phyloP scores from a whole-genome alignment of 140 eudicot species.

The Erigeron philadelphicus region DNA sequence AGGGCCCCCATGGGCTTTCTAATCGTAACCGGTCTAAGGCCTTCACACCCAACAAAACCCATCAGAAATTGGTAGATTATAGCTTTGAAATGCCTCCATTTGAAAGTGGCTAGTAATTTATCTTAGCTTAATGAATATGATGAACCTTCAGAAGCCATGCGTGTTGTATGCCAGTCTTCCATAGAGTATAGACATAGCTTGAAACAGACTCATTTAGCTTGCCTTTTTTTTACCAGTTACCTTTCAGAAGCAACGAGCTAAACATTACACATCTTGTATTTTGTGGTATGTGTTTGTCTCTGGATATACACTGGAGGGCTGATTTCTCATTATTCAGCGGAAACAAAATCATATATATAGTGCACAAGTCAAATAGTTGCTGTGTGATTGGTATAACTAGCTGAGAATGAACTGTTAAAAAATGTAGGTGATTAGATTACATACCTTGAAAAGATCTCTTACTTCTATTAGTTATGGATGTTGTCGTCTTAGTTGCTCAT shows the following conservation, averaged over 20 bases:
- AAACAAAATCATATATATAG: background rate
- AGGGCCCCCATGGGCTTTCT: too few relatives aligned
- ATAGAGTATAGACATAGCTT: background rate
- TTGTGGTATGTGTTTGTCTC: constrained; percentile 2
- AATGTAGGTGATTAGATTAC: background rate
- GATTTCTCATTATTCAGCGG: background rate
- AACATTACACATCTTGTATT: background rate
- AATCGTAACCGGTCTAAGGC: too few relatives aligned
- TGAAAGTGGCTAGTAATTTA: background rate
- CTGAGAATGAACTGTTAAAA: background rate
- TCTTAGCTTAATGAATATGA: background rate
- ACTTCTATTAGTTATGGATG: background rate
- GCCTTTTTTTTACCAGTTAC: background rate
- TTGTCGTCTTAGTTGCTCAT: background rate
- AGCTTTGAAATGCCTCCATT: background rate
- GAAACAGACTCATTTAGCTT: background rate
- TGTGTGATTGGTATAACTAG: background rate
- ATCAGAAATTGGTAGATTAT: too few relatives aligned
- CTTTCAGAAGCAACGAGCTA: background rate
- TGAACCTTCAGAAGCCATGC: background rate
- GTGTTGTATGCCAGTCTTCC: background rate
- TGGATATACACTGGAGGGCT: background rate
- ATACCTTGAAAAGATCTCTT: background rate
- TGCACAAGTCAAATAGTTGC: background rate
- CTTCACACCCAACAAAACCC: too few relatives aligned